Percentiles rank a stretch among this genome's conserved stretches.
Evolutionary conservation across 1,284 basidiomycete genomes (phyloP).

Genomic region (Trichosporon faecale): DNA sequence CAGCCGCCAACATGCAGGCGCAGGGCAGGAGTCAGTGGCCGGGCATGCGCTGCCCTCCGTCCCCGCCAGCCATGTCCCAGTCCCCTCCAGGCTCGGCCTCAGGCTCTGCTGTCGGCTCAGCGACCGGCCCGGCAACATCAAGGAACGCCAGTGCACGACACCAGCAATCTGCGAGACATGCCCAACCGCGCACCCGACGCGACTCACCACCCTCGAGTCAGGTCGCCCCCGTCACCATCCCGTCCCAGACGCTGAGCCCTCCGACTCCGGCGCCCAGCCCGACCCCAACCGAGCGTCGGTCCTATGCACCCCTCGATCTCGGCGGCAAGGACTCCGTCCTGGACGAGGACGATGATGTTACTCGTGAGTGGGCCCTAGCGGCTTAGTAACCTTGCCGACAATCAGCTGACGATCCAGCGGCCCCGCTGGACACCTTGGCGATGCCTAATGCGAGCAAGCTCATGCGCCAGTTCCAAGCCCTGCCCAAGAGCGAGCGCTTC

Average conservation of each 20-base stretch:
- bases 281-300: slow-evolving; percentile 24
- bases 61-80: slow-evolving; percentile 11
- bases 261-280: slow-evolving; percentile 26
- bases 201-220: background rate
- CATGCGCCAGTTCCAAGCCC: slow-evolving; percentile 29
- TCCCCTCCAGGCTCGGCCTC: slow-evolving; percentile 1
- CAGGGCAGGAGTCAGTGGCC: slow-evolving; percentile 11
- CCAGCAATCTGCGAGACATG: background rate
- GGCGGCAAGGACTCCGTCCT: slow-evolving; percentile 4
- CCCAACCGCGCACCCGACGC: background rate
- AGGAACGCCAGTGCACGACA: background rate
- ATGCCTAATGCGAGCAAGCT: slow-evolving; percentile 19
- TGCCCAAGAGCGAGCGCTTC: slow-evolving; percentile 53
- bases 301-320: slow-evolving; percentile 12
- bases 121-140: background rate
- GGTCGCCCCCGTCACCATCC: slow-evolving; percentile 25
- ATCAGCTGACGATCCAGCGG: background rate
- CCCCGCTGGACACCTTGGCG: background rate
- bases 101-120: background rate
- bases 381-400: background rate
- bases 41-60: slow-evolving; percentile 13
- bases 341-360: background rate
- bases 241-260: slow-evolving; percentile 24
- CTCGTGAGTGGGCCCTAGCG: background rate
- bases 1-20: slow-evolving; percentile 4